Percentiles rank a stretch among this genome's conserved stretches.
Conservation (phyloP, 2,329 filamentous ascomycete genomes). For the Fusarium sacchari region DNA sequence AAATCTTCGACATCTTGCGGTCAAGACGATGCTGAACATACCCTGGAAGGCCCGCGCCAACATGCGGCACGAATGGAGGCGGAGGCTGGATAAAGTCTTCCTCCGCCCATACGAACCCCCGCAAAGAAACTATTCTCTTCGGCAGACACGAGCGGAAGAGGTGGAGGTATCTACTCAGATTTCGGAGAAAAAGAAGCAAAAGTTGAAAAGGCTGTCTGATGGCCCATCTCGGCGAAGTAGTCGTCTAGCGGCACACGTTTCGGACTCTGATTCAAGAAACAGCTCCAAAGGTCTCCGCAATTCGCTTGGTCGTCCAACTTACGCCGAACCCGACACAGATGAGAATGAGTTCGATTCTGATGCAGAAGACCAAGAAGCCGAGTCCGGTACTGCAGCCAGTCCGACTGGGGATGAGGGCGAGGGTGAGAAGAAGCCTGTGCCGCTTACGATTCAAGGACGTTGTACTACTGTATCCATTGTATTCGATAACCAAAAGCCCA, state of each 20-base stretch:
- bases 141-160: conserved; percentile 20
- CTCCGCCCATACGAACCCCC: conserved; percentile 60
- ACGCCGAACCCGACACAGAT: conserved; percentile 59
- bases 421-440: conserved; percentile 51
- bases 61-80: conserved; percentile 82
- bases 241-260: conserved; percentile 47
- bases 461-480: conserved; percentile 76
- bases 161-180: neutral
- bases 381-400: neutral
- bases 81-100: conserved; percentile 75
- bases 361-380: conserved; percentile 29
- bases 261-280: conserved; percentile 39
- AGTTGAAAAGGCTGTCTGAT: conserved; percentile 22
- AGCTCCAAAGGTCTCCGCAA: conserved; percentile 33
- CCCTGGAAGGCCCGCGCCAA: conserved; percentile 84
- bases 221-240: conserved; percentile 51
- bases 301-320: conserved; percentile 45
- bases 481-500: conserved; percentile 80
- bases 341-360: conserved; percentile 53
- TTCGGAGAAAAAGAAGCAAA: conserved; percentile 30
- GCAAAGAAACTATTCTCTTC: conserved; percentile 36
- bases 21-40: conserved; percentile 81
- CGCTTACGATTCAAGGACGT: conserved; percentile 71
- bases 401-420: conserved; percentile 13
- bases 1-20: conserved; percentile 73